Evolutionary conservation across 768 basidiomycete species (phyloP).

Genomic region (Hortiboletus flavorubellus): DNA sequence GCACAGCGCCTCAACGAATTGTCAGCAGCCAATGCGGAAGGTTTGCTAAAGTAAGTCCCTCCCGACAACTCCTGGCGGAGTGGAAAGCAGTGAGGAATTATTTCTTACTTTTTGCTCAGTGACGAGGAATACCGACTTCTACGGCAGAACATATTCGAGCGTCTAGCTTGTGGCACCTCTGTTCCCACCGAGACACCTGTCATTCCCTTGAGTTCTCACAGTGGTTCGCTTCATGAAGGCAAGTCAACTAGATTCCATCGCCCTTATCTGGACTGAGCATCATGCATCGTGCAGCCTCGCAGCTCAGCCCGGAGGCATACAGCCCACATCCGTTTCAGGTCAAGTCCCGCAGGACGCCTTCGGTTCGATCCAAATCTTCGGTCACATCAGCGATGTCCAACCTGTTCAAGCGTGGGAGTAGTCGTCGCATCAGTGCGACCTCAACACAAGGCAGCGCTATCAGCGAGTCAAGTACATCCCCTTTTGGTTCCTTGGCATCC

Average conservation of each 20-base stretch:
- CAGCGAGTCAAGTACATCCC: slow-evolving; percentile 42
- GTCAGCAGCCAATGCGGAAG: slow-evolving; percentile 75
- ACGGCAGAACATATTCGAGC: slow-evolving; percentile 81
- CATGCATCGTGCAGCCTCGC: slow-evolving; percentile 15
- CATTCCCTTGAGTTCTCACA: slow-evolving; percentile 49
- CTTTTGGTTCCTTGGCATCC: slow-evolving; percentile 26
- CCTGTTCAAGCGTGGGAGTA: slow-evolving; percentile 49
- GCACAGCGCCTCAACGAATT: slow-evolving; percentile 81
- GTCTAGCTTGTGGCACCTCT: slow-evolving; percentile 56
- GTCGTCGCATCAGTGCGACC: slow-evolving; percentile 27
- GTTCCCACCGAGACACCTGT: slow-evolving; percentile 63
- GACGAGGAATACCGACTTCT: slow-evolving; percentile 85
- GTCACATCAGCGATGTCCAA: slow-evolving; percentile 49
- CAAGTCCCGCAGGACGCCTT: slow-evolving; percentile 44
- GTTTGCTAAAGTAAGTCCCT: slow-evolving; percentile 62
- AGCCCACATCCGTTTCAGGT: slow-evolving; percentile 27
- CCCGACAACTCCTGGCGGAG: neutral
- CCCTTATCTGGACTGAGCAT: slow-evolving; percentile 3
- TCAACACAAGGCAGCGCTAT: slow-evolving; percentile 43
- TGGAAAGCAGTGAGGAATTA: neutral
- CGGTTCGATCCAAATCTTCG: slow-evolving; percentile 51
- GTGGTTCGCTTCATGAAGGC: slow-evolving; percentile 22
- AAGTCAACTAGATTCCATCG: neutral
- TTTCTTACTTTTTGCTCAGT: slow-evolving; percentile 36
- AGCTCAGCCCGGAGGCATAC: slow-evolving; percentile 19